Evolutionary conservation across 208 protist species (phyloP), one percentile per base, ranked within the genome.

Genomic region (Naegleria lovaniensis): DNA sequence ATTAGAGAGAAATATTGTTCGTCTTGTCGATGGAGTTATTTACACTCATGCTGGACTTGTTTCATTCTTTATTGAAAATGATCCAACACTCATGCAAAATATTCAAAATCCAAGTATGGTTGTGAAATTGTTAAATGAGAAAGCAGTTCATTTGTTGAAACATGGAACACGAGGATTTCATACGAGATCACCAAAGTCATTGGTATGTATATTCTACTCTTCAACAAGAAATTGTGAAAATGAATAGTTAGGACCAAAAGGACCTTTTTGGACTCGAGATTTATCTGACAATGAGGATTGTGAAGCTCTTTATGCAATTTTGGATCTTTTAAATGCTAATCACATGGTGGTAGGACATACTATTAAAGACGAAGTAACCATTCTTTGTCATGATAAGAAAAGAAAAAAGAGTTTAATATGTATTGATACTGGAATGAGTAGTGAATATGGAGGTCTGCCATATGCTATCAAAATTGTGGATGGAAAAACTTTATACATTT

Each of bases 341-440:
- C 76, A 84, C 29, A 84, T 84, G 76, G 76, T 84, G 29, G 76
- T 84, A 16, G 76, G 76, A 22, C 76, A 84, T 84, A 36, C 11
- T 5, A 84, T 84, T 41, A 16, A 84, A 84, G 11, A 84, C 9
- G 76, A 84, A 38, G 29, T 84, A 19, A 84, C 29, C 13, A 84
- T 84, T 36, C 11, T 15, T 38, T 84, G 76, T 84, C 33, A 41
- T 33, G 76, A 84, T 15, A 11, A 19, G 39, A 7, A 33, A 6
- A 40, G 29, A 16, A 16, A 84, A 33, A 67, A 29, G 55, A 40
- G 33, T 40, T 15, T 84, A 19, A 84, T 84, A 38, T 40, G 29
- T 6, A 84, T 84, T 84, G 76, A 84, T 40, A 84, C 29, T 39
- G 76, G 76, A 84, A 84, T 84, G 33, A 41, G 33, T 41, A 41